Conservation (phyloP, 2,329 filamentous ascomycete genomes). For the Eutypella sp. region DNA sequence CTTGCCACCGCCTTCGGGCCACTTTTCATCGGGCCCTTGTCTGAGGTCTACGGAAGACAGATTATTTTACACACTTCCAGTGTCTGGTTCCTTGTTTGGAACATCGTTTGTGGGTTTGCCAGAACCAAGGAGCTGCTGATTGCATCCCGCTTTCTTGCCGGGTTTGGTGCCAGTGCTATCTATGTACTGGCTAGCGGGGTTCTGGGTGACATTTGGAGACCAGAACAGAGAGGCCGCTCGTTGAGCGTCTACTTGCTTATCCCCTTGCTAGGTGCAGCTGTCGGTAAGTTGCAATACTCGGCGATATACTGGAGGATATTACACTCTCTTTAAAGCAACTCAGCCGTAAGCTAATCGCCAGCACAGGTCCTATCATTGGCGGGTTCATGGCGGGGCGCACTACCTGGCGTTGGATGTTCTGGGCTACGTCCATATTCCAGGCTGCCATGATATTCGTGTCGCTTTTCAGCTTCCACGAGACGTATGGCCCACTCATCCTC, state of each 20-base stretch:
- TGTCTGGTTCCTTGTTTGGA: constrained; percentile 46
- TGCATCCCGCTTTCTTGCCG: constrained; percentile 40
- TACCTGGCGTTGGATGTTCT: constrained; percentile 43
- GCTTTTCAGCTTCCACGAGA: constrained; percentile 32
- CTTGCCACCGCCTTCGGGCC: constrained; percentile 38
- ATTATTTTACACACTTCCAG: constrained; percentile 38
- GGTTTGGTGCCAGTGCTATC: constrained; percentile 41
- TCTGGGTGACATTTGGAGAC: constrained; percentile 40
- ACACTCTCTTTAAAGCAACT: too few species aligned
- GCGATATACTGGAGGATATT: too few species aligned
- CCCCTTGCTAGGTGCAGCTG: constrained; percentile 34
- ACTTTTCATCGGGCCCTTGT: constrained; percentile 37
- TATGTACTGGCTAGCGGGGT: constrained; percentile 43
- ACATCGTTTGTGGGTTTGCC: constrained; percentile 39
- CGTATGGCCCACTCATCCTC: constrained; percentile 33
- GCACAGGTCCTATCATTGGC: constrained; percentile 25
- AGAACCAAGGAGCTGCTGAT: constrained; percentile 35
- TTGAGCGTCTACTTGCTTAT: constrained; percentile 33
- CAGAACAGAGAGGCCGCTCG: constrained; percentile 40
- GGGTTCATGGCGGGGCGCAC: constrained; percentile 32
- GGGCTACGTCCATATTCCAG: constrained; percentile 38
- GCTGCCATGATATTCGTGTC: constrained; percentile 29
- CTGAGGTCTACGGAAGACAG: constrained; percentile 44
- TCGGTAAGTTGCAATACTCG: constrained; percentile 27
- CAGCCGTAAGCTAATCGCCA: neutral